Evolutionary conservation across 768 basidiomycete species (phyloP), one percentile per base, ranked within the genome.

Genomic region (Butyriboletus loyo): DNA sequence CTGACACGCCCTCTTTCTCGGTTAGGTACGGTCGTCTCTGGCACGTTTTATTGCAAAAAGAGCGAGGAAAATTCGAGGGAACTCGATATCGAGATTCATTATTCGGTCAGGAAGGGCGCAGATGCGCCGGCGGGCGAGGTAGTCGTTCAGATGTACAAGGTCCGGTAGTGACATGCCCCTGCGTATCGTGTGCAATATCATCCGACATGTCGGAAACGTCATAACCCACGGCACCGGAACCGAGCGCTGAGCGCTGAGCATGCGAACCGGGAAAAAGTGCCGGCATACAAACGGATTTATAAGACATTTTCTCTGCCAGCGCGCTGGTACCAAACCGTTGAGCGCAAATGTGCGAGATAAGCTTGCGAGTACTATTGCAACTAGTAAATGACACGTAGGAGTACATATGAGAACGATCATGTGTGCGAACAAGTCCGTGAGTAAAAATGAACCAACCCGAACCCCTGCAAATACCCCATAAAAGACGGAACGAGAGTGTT

Each of bases 51-150:
- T 61, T 91, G 90, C 63, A 78, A 77, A 56, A 98, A 98, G 75
- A 89, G 83, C 63, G 72, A 77, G 31, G 75, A 71, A 5, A 98
- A 98, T 67, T 85, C 89, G 36, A 78, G 96, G 43, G 95, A 97
- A 66, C 72, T 98, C 42, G 88, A 95, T 55, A 83, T 98, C 14
- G 94, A 96, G 73, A 90, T 98, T 34, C 92, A 94, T 67, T 94
- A 79, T 64, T 58, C 68, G 0, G 72, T 87, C 56, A 76, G 73
- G 17, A 75, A 80, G 9, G 68, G 73, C 19, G 63, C 54, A 13
- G 70, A 67, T 24, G 58, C 44, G 17, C 59, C 72, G 24, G 50
- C 67, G 6, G 59, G 66, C 31, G 79, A 82, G 31, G 73, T 77
- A n/a, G 71, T 81, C 21, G 85, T 91, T 21, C 88, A 92, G 66